phyloP scores from a whole-genome alignment of 352 stramenopile genomes.

The Nothophytophthora sp. region DNA sequence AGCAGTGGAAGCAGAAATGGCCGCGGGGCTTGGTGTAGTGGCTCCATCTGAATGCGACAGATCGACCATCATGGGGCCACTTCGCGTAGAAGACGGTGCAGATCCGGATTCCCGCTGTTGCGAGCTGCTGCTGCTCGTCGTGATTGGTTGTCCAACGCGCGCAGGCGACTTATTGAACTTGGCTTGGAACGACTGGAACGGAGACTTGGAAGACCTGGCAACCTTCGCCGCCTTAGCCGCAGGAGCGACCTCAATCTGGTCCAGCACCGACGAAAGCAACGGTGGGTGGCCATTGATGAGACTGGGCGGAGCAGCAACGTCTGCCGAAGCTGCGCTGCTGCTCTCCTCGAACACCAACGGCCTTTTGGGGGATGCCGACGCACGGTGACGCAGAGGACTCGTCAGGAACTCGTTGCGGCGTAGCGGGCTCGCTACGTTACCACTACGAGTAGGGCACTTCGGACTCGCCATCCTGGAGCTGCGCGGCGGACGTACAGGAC shows the following conservation, averaged over 20 bases:
- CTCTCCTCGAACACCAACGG: conserved; percentile 32
- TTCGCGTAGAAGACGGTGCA: conserved; percentile 11
- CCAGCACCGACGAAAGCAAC: conserved; percentile 31
- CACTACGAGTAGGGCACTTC: conserved; percentile 16
- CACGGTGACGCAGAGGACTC: conserved; percentile 32
- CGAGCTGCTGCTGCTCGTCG: conserved; percentile 7
- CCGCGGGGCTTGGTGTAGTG: not conserved
- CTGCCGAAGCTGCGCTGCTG: not conserved
- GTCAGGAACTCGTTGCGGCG: conserved; percentile 34
- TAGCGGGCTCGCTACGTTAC: conserved; percentile 30
- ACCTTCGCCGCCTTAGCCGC: conserved; percentile 17
- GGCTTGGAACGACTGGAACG: conserved; percentile 81
- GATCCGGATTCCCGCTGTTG: not conserved
- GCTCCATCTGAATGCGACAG: conserved; percentile 16
- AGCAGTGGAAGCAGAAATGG: not conserved
- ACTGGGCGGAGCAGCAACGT: not conserved
- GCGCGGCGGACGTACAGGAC: conserved; percentile 25
- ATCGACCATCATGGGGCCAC: conserved; percentile 34
- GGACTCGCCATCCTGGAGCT: conserved; percentile 22
- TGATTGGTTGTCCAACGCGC: conserved; percentile 1
- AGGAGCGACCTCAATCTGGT: conserved; percentile 45
- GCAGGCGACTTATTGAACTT: conserved; percentile 47
- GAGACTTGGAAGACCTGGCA: conserved; percentile 51
- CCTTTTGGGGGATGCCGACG: conserved; percentile 35
- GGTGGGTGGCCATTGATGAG: conserved; percentile 24